phyloP scores from a whole-genome alignment of 257 asterid genomes.

The Ligustrum vulgare region DNA sequence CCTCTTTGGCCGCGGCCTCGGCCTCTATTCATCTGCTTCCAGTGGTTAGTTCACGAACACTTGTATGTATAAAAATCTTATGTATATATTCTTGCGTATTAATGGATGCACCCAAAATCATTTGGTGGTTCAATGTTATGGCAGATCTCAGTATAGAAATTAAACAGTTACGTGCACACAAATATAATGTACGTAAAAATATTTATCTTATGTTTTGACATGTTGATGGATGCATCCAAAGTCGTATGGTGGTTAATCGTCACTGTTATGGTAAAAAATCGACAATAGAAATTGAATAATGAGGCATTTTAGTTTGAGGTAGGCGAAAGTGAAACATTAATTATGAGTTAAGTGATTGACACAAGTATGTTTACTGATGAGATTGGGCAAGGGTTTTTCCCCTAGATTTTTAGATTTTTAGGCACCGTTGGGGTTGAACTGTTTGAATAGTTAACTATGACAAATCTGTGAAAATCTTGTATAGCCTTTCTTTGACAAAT shows the following conservation, averaged over 20 bases:
- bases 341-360: neutral
- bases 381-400: neutral
- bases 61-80: neutral
- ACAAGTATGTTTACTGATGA: neutral
- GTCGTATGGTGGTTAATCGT: neutral
- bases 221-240: neutral
- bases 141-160: neutral
- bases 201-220: neutral
- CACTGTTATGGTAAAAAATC: neutral
- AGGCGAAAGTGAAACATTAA: neutral
- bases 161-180: neutral
- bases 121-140: neutral
- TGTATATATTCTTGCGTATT: neutral
- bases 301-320: neutral
- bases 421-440: neutral
- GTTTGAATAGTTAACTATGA: neutral
- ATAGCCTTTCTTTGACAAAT: neutral
- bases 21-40: slow-evolving; percentile 28
- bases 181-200: neutral
- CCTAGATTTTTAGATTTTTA: slow-evolving; percentile 1
- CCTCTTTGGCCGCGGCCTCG: slow-evolving; percentile 44
- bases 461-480: neutral
- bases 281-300: neutral
- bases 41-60: slow-evolving; percentile 31
- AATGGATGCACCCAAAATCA: neutral